Evolutionary conservation across 2,329 filamentous ascomycete species (phyloP).

Genomic region (Sarocladium brachiariae): DNA sequence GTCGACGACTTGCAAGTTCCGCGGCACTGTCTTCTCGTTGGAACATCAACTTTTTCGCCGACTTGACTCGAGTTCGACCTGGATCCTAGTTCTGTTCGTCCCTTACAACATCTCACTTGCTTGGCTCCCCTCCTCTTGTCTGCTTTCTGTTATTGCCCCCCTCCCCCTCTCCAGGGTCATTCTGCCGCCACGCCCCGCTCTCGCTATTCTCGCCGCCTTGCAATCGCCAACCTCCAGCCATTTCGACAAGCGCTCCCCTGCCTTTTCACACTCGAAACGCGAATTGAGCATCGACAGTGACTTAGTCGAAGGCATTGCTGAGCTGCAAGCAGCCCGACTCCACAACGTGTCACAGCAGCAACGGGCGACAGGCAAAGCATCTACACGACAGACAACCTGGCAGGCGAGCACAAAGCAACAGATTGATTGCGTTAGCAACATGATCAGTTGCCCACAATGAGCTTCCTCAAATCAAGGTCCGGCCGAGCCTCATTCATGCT

Average conservation of each 20-base stretch:
- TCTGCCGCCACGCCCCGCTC: conserved; percentile 9
- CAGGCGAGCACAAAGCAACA: not conserved
- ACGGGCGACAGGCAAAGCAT: not conserved
- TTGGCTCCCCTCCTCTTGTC: conserved; percentile 4
- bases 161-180: conserved; percentile 3
- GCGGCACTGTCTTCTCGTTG: not conserved
- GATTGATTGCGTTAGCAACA: conserved; percentile 22
- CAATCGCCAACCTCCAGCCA: conserved; percentile 1
- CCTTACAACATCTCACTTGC: conserved; percentile 1
- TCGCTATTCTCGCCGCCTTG: conserved; percentile 6
- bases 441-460: conserved; percentile 30
- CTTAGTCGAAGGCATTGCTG: not conserved
- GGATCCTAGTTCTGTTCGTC: not conserved
- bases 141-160: not conserved
- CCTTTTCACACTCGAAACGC: not conserved
- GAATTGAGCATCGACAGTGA: not conserved
- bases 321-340: not conserved
- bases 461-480: conserved; percentile 38
- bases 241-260: not conserved
- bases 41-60: not conserved
- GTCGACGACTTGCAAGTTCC: not conserved
- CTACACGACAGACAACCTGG: not conserved
- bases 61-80: not conserved
- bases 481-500: not conserved
- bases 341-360: not conserved